Conservation (phyloP, 306 rosid genomes). For the Prunus dulcis region DNA sequence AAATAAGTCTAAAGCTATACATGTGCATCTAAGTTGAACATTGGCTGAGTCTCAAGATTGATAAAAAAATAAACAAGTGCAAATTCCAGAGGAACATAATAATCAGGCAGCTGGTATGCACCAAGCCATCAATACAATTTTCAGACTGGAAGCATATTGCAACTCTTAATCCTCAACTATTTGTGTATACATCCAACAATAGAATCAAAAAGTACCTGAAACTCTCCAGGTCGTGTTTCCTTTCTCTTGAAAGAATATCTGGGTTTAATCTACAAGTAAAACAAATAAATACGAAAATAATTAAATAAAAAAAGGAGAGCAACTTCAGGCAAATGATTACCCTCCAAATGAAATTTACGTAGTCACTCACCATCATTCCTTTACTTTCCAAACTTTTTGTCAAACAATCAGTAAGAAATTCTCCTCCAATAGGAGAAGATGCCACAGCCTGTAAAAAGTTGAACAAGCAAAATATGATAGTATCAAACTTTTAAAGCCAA, state of each 20-base stretch:
- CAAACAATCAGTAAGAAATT: slow-evolving; percentile 92
- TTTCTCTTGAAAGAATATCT: slow-evolving; percentile 90
- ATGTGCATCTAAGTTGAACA: background rate
- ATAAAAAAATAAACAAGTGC: background rate
- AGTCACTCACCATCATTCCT: slow-evolving; percentile 70
- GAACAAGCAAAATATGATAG: slow-evolving; percentile 16
- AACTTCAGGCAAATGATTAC: slow-evolving; percentile 15
- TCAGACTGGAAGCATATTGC: background rate
- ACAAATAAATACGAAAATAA: slow-evolving; percentile 11
- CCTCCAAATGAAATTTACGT: slow-evolving; percentile 12
- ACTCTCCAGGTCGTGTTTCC: slow-evolving; percentile 94
- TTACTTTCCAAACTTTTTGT: slow-evolving; percentile 96
- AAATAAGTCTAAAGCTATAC: background rate
- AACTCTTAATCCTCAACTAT: slow-evolving; percentile 4
- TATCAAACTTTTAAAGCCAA: background rate
- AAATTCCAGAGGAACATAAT: background rate
- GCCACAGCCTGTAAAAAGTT: slow-evolving; percentile 69
- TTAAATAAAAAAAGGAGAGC: slow-evolving; percentile 10
- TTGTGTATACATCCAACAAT: background rate
- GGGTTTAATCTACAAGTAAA: slow-evolving; percentile 69
- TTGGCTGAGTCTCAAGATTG: background rate
- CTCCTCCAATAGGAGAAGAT: slow-evolving; percentile 95
- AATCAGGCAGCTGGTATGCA: background rate
- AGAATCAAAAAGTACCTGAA: slow-evolving; percentile 63
- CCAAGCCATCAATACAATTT: background rate